A percentile compares a stretch with the other conserved stretches of the same genome.
These are phyloP conservation scores for Macrotyloma uniflorum DNA, from an alignment of 306 rosid genomes.

Conservation along the genomic window DNA sequence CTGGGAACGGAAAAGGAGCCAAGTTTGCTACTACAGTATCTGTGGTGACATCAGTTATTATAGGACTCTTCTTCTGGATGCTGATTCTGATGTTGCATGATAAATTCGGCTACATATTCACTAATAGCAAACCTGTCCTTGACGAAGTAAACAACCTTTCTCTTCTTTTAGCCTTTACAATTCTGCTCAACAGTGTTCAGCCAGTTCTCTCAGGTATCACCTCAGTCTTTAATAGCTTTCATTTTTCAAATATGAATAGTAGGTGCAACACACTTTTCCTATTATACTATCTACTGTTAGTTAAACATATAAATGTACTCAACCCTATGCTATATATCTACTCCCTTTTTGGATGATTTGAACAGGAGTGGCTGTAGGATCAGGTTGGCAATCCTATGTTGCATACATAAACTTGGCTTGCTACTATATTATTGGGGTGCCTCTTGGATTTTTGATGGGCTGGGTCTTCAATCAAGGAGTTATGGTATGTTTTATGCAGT, in stretches of 20 bases:
- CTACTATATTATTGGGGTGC: constrained; percentile 78
- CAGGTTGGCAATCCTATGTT: constrained; percentile 88
- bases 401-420: constrained; percentile 87
- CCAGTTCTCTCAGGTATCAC: constrained; percentile 74
- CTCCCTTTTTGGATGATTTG: not conserved
- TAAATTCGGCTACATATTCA: constrained; percentile 58
- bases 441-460: constrained; percentile 74
- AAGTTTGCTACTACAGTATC: constrained; percentile 73
- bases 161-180: constrained; percentile 68
- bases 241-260: not conserved
- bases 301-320: not conserved
- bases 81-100: constrained; percentile 53
- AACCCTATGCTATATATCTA: not conserved
- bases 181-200: constrained; percentile 79
- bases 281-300: no score
- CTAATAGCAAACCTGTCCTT: constrained; percentile 60
- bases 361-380: constrained; percentile 88
- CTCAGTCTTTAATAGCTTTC: not conserved
- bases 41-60: constrained; percentile 56
- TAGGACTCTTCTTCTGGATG: constrained; percentile 72
- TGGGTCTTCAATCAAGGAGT: constrained; percentile 73
- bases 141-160: constrained; percentile 60
- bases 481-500: constrained; percentile 50
- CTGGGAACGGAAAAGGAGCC: constrained; percentile 82
- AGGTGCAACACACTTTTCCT: no score